Evolutionary conservation across 176 grass and related monocot species (phyloP), one percentile per base, ranked within the genome.

Genomic region (Phoenix dactylifera): DNA sequence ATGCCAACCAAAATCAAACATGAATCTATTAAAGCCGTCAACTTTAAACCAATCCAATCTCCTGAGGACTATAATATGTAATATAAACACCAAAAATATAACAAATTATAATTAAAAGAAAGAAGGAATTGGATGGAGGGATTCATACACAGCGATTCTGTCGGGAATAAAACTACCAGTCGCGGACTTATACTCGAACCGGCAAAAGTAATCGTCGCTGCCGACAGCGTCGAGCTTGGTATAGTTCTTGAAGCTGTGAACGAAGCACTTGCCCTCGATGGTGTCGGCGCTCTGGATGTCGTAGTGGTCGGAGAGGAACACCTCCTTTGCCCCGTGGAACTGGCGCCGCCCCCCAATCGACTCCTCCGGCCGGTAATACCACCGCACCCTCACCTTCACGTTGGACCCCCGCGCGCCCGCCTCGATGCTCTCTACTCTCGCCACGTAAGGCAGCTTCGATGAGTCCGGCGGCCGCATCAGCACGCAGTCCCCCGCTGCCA

Each of bases 121-220:
- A 59, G 3, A 16, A 22, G 15, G 22, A 19, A 53, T 20, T 22
- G 65, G 52, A 56, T 22, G n/a, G n/a, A 64, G 0, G 19, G 10
- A 64, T 49, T 26, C 65, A 55, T 68, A 68, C 65, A 68, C 65
- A 55, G 65, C 65, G 14, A 68, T 55, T 35, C 65, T 55, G 35
- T 55, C 65, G 12, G 65, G 65, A 26, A 68, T 52, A 17, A 68
- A 68, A 52, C 52, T 68, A 51, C 65, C 65, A 14, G 65, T 55
- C 12, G 65, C 52, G n/a, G 51, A 55, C 65, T 18, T 68, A 39
- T 68, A 68, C 51, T 68, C 65, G 14, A 68, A 68, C 12, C 65
- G 65, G 28, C 65, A 68, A 18, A 68, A 68, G 65, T 55, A 68
- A 15, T 68, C 65, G 16, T 68, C 65, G 28, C 55, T 68, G 52